phyloP scores from a whole-genome alignment of 2,329 filamentous ascomycete species.

The Mycosphaerella arachidis region DNA sequence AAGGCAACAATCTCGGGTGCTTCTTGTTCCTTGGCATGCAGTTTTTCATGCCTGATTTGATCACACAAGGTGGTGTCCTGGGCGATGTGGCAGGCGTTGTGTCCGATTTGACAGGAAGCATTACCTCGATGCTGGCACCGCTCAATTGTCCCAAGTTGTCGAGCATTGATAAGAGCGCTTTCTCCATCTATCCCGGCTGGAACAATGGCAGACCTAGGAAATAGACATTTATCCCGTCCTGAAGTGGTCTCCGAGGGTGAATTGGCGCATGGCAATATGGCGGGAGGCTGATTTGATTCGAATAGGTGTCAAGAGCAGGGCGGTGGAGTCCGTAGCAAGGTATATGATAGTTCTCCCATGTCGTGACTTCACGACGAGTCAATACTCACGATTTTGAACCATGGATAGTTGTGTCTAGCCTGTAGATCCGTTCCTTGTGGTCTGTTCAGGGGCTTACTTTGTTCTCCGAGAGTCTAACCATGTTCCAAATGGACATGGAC shows the following conservation, averaged over 20 bases:
- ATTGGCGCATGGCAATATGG: not conserved
- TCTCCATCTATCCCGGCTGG: not conserved
- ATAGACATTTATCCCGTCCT: not conserved
- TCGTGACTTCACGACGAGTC: not conserved
- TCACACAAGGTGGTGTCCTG: not conserved
- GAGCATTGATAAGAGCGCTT: not conserved
- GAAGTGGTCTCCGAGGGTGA: not conserved
- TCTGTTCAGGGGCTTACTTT: no score
- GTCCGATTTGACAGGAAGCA: not conserved
- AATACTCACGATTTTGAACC: no score
- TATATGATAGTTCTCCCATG: not conserved
- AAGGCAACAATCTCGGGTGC: slow-evolving; percentile 19
- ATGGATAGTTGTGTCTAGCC: no score
- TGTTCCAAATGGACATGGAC: no score
- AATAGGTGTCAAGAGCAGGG: not conserved
- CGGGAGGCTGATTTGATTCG: not conserved
- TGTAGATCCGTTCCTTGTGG: no score
- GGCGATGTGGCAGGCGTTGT: not conserved
- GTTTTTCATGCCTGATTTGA: slow-evolving; percentile 31
- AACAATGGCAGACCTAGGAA: not conserved
- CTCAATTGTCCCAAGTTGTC: not conserved
- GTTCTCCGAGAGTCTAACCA: no score
- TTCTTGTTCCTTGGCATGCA: slow-evolving; percentile 28
- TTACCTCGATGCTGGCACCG: not conserved
- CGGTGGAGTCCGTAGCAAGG: no score